These are phyloP conservation scores for Grosmannia huntii DNA, from an alignment of 2,329 filamentous ascomycete species.

Conservation along the genomic window DNA sequence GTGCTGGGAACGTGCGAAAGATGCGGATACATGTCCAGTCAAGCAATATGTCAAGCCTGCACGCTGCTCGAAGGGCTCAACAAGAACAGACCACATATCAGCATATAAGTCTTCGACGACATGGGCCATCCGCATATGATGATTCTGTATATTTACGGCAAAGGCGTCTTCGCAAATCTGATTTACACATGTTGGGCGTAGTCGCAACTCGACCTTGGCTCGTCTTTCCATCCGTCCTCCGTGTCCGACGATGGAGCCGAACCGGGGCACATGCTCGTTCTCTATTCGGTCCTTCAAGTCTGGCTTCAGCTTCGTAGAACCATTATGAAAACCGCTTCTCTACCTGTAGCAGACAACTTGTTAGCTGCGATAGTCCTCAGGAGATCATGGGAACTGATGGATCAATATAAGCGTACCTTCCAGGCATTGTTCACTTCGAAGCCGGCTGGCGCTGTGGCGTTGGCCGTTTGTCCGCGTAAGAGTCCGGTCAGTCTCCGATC, in stretches of 20 bases:
- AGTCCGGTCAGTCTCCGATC: conserved; percentile 48
- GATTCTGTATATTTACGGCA: conserved; percentile 1
- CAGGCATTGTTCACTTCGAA: conserved; percentile 53
- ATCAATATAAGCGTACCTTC: conserved; percentile 38
- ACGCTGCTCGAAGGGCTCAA: conserved; percentile 81
- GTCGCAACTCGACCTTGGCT: neutral
- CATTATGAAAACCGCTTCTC: conserved; percentile 38
- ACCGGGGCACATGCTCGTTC: neutral
- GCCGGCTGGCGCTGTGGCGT: conserved; percentile 39
- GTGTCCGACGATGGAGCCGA: neutral
- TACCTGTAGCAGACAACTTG: conserved; percentile 24
- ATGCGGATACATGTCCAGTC: conserved; percentile 93
- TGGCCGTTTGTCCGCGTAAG: conserved; percentile 45
- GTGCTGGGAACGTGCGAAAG: conserved; percentile 71
- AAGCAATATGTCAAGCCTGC: conserved; percentile 88
- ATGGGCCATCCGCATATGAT: neutral
- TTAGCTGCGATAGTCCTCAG: neutral
- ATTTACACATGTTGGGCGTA: neutral
- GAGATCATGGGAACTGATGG: neutral
- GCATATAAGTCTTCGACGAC: conserved; percentile 25
- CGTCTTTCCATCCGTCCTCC: neutral
- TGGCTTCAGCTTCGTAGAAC: conserved; percentile 4
- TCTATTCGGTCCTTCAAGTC: neutral
- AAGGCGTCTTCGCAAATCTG: neutral
- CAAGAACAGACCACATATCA: conserved; percentile 54